Percentiles rank a stretch among this genome's conserved stretches.
Conservation (phyloP, 1,139 yeast species). For the Meyerozyma sp. region DNA sequence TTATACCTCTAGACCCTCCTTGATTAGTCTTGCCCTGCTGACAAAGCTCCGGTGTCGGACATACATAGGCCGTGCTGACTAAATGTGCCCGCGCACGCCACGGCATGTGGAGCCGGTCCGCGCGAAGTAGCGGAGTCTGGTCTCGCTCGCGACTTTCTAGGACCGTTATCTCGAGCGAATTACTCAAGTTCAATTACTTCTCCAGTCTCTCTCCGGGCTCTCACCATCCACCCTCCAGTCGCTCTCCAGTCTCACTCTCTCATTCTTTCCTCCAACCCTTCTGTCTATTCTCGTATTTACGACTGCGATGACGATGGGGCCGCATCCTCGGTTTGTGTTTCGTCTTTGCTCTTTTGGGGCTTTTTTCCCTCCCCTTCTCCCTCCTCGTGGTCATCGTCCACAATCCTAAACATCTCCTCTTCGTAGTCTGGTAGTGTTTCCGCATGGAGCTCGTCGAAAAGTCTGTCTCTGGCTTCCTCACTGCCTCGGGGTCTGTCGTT, state of each 20-base stretch:
- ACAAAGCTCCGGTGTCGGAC: neutral
- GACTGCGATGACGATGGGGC: neutral
- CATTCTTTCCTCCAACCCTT: neutral
- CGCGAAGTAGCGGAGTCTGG: too few species aligned
- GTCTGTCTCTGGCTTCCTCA: constrained; percentile 35
- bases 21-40: neutral
- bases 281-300: neutral
- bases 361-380: constrained; percentile 1
- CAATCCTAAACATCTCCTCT: constrained; percentile 40
- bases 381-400: constrained; percentile 31
- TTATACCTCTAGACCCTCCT: neutral
- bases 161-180: too few species aligned
- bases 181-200: too few species aligned
- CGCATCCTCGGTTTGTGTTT: neutral
- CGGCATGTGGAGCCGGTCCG: neutral
- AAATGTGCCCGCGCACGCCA: neutral
- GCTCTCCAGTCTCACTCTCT: too few species aligned
- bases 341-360: neutral
- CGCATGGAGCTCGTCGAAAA: constrained; percentile 37
- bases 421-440: constrained; percentile 35
- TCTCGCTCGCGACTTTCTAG: too few species aligned
- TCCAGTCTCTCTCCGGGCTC: too few species aligned
- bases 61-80: neutral
- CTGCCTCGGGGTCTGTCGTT: constrained; percentile 15
- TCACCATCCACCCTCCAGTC: too few species aligned